phyloP scores from a whole-genome alignment of 495 filamentous ascomycete species.

The Thermochaetoides thermophila region DNA sequence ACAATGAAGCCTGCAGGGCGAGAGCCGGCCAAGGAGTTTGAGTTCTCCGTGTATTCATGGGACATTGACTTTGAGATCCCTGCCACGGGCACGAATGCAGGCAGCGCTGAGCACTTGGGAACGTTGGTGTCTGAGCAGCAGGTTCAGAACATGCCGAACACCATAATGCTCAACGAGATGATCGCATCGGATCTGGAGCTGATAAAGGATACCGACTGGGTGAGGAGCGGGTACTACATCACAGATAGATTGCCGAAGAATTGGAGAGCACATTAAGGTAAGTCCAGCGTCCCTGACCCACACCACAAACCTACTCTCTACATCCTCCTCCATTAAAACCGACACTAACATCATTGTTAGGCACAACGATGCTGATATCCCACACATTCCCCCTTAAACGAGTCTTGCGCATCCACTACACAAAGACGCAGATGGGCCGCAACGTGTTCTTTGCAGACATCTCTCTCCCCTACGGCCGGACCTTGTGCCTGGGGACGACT shows the following conservation, averaged over 20 bases:
- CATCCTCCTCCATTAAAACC: constrained; percentile 9
- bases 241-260: constrained; percentile 25
- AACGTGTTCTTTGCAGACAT: constrained; percentile 41
- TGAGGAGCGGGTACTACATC: constrained; percentile 29
- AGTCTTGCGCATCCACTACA: constrained; percentile 34
- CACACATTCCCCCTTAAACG: constrained; percentile 20
- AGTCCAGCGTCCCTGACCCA: too few species aligned
- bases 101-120: constrained; percentile 28
- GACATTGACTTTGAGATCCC: constrained; percentile 37
- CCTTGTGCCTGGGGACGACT: constrained; percentile 34
- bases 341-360: constrained; percentile 17
- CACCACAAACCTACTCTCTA: constrained; percentile 14
- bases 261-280: constrained; percentile 8
- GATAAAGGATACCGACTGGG: constrained; percentile 27
- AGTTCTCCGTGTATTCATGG: constrained; percentile 22
- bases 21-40: neutral
- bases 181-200: constrained; percentile 22
- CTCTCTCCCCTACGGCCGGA: constrained; percentile 6
- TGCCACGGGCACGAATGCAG: constrained; percentile 25
- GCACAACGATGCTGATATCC: constrained; percentile 38
- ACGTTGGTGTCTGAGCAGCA: constrained; percentile 7
- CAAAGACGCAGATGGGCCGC: constrained; percentile 26
- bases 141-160: constrained; percentile 12
- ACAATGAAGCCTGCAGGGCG: neutral
- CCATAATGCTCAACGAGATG: constrained; percentile 42